These are phyloP conservation scores for Tilletia horrida DNA, from an alignment of 1,284 basidiomycete species.

Conservation along the genomic window DNA sequence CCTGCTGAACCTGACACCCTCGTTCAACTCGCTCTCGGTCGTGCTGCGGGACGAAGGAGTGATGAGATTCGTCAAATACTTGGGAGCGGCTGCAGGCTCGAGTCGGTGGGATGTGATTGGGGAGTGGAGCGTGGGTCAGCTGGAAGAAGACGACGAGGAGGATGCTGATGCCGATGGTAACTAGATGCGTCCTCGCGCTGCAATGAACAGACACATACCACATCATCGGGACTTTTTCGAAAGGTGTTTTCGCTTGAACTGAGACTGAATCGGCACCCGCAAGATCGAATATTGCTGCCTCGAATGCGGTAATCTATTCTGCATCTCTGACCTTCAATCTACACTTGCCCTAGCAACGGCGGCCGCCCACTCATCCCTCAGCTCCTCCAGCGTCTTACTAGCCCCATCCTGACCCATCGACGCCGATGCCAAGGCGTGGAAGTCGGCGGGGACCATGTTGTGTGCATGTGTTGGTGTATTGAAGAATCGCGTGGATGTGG, in stretches of 20 bases:
- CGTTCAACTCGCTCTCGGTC: slow-evolving; percentile 83
- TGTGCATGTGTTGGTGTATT: slow-evolving; percentile 71
- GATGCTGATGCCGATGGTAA: slow-evolving; percentile 19
- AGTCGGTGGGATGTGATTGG: slow-evolving; percentile 52
- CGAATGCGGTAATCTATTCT: too few relatives aligned
- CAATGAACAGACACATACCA: not conserved
- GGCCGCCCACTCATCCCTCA: slow-evolving; percentile 65
- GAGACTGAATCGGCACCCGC: too few relatives aligned
- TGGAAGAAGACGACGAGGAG: slow-evolving; percentile 44
- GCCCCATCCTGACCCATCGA: slow-evolving; percentile 39
- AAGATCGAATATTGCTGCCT: too few relatives aligned
- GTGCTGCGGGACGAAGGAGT: slow-evolving; percentile 90
- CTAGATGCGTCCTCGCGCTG: not conserved
- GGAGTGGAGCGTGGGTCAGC: slow-evolving; percentile 47
- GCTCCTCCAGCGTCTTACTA: slow-evolving; percentile 70
- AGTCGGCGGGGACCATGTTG: slow-evolving; percentile 90
- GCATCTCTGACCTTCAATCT: not conserved
- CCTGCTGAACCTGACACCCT: slow-evolving; percentile 80
- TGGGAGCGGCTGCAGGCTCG: slow-evolving; percentile 46
- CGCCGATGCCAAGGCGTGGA: slow-evolving; percentile 66
- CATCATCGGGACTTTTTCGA: too few relatives aligned
- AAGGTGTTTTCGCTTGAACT: too few relatives aligned
- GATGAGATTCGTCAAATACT: slow-evolving; percentile 61
- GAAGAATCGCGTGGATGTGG: slow-evolving; percentile 66
- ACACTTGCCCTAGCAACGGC: slow-evolving; percentile 15